Conservation (phyloP, 2,329 filamentous ascomycete species). For the Colletotrichum liriopes region DNA sequence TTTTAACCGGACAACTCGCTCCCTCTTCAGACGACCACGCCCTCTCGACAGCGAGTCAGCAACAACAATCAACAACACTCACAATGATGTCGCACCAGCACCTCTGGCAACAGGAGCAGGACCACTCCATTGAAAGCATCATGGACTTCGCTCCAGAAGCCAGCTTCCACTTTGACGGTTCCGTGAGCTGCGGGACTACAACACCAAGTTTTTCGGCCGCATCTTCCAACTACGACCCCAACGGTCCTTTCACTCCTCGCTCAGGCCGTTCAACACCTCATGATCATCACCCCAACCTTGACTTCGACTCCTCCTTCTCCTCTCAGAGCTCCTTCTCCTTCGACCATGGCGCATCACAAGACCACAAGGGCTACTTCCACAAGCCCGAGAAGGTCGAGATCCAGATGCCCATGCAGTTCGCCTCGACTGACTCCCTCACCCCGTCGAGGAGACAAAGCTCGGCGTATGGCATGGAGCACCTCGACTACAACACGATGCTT, state of each 20-base stretch:
- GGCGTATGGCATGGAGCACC: conserved; percentile 47
- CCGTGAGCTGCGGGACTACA: conserved; percentile 40
- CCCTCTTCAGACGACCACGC: conserved; percentile 42
- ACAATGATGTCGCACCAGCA: conserved; percentile 41
- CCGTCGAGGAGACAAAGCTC: conserved; percentile 40
- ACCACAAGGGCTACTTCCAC: conserved; percentile 38
- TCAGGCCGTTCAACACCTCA: conserved; percentile 62
- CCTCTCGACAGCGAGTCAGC: conserved; percentile 35
- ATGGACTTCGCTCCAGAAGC: conserved; percentile 41
- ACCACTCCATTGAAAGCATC: conserved; percentile 41
- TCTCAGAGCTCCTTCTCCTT: conserved; percentile 47
- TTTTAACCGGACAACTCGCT: conserved; percentile 39
- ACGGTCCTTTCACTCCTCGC: conserved; percentile 61
- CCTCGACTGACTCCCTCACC: conserved; percentile 33
- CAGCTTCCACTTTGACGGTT: conserved; percentile 42
- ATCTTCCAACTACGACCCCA: conserved; percentile 58
- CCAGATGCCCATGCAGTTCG: conserved; percentile 37
- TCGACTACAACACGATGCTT: conserved; percentile 58
- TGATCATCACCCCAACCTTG: conserved; percentile 51
- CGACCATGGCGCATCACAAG: conserved; percentile 36
- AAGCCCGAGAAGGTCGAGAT: conserved; percentile 38
- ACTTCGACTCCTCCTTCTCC: conserved; percentile 55
- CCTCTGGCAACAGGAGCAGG: conserved; percentile 40
- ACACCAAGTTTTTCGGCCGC: conserved; percentile 49
- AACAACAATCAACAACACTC: conserved; percentile 38